Percentiles rank a stretch among this genome's conserved stretches.
phyloP scores from a whole-genome alignment of 441 rosid genomes.

The Cnidoscolus chayamansa region DNA sequence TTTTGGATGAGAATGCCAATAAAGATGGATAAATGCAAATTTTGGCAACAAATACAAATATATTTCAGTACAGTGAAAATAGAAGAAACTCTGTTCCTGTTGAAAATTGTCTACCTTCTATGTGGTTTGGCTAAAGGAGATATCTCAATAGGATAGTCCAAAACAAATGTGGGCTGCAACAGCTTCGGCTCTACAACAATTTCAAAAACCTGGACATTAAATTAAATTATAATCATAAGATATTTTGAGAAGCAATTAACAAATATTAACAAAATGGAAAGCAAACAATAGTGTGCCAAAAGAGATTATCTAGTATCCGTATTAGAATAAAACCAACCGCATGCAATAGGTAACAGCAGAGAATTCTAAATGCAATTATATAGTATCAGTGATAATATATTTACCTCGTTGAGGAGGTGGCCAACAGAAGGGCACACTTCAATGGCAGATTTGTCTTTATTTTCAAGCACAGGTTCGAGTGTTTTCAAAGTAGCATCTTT shows the following conservation, averaged over 20 bases:
- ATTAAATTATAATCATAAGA: slow-evolving; percentile 14
- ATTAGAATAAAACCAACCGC: background rate
- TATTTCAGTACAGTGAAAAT: background rate
- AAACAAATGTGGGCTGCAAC: slow-evolving; percentile 86
- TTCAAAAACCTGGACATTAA: slow-evolving; percentile 70
- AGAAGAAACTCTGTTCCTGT: background rate
- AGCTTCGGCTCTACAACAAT: slow-evolving; percentile 83
- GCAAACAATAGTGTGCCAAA: background rate
- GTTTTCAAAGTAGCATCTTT: slow-evolving; percentile 57
- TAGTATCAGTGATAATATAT: background rate
- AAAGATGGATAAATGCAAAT: background rate
- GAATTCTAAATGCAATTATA: background rate
- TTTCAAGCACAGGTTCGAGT: slow-evolving; percentile 53
- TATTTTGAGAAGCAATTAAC: background rate
- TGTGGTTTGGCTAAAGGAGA: slow-evolving; percentile 98
- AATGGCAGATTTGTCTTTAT: slow-evolving; percentile 66
- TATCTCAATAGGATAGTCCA: slow-evolving; percentile 93
- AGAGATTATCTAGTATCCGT: background rate
- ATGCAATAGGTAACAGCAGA: slow-evolving; percentile 1
- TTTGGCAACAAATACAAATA: background rate
- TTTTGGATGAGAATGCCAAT: background rate
- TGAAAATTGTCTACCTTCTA: slow-evolving; percentile 47
- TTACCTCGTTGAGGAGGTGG: slow-evolving; percentile 84
- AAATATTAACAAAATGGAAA: slow-evolving; percentile 9
- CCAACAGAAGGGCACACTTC: slow-evolving; percentile 73